Base-by-base conservation (phyloP, 768 basidiomycete genomes). In the Terana coerulea region DNA sequence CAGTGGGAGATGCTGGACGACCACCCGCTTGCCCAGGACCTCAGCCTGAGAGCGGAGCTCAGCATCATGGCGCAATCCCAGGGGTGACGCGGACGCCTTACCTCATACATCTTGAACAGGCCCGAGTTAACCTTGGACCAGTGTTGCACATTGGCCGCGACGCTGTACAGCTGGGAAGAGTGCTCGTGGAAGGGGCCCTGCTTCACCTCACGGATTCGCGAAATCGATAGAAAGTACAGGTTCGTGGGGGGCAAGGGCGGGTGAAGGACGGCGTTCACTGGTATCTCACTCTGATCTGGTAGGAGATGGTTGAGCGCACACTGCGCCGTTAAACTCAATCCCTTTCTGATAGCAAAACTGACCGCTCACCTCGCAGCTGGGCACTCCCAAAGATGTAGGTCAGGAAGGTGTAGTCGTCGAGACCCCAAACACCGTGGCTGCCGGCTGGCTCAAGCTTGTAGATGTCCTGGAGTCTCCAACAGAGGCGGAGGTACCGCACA, bases 381-480 rank as follows among this genome's bases (percentile, higher is more conserved):
- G 83, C 91, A 56, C 91, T 91, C 9, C 94, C 95, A 64, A 94
- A 93, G 9, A 94, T 77, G 62, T 95, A 97, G 3, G 88, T 84
- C 37, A 98, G 76, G 69, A 95, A 95, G 46, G 76, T 79, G 48
- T 87, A 95, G 65, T 97, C 95, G 61, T 98, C 95, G 31, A 98
- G 71, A 1, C 95, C 97, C 97, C 95, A 99, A 0, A 98, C 95
- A 3, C 97, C 97, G 64, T 98, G 95, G 56, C 91, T 95, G 7
- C 97, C 97, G 2, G 97, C 97, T 5, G 95, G 94, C 67, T 98
- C 95, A 9, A 99, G 81, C 43, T 76, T 81, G 66, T 98, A 99
- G 28, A 81, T 78, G 56, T 93, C 89, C 65, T 98, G 94, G 14
- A 98, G 75, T 51, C 77, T 78, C 82, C 91, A 94, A 55, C 87